A percentile compares a stretch with the other conserved stretches of the same genome.
phyloP scores from a whole-genome alignment of 345 rosid species.

The Populus pruinosa region DNA sequence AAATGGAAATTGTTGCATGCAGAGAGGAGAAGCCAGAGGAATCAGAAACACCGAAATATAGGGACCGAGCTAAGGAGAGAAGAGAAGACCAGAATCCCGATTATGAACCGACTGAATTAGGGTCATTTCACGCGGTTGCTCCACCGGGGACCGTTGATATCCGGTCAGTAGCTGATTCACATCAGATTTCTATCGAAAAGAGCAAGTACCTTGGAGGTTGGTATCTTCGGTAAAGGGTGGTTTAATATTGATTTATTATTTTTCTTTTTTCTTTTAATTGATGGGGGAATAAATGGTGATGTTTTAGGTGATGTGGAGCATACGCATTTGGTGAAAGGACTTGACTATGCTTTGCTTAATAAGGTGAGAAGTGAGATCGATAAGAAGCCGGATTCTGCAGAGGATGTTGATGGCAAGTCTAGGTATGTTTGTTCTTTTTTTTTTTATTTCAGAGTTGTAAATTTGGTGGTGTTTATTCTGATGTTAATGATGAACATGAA shows the following conservation, averaged over 20 bases:
- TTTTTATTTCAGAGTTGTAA: background rate
- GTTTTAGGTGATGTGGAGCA: conserved; percentile 87
- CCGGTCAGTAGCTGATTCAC: conserved; percentile 59
- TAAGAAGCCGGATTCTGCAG: conserved; percentile 76
- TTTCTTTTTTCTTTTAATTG: background rate
- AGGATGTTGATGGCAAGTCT: conserved; percentile 56
- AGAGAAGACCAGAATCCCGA: conserved; percentile 97
- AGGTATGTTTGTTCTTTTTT: conserved; percentile 40
- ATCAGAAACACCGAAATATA: conserved; percentile 65
- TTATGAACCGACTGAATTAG: conserved; percentile 76
- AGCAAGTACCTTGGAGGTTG: conserved; percentile 99
- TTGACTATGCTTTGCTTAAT: conserved; percentile 88
- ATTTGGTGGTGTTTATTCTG: background rate
- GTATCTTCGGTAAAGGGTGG: conserved; percentile 12
- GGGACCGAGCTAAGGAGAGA: conserved; percentile 96
- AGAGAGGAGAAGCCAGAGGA: conserved; percentile 93
- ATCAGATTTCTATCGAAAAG: conserved; percentile 87
- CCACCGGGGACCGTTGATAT: conserved; percentile 86
- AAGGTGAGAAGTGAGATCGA: conserved; percentile 93
- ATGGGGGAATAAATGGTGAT: conserved; percentile 2
- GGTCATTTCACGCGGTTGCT: conserved; percentile 93
- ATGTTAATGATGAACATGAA: background rate
- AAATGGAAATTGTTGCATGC: conserved; percentile 25
- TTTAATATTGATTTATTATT: background rate
- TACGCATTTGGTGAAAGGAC: conserved; percentile 94